Evolutionary conservation across 306 rosid genomes (phyloP), one percentile per base, ranked within the genome.

Genomic region (Prunus padus): DNA sequence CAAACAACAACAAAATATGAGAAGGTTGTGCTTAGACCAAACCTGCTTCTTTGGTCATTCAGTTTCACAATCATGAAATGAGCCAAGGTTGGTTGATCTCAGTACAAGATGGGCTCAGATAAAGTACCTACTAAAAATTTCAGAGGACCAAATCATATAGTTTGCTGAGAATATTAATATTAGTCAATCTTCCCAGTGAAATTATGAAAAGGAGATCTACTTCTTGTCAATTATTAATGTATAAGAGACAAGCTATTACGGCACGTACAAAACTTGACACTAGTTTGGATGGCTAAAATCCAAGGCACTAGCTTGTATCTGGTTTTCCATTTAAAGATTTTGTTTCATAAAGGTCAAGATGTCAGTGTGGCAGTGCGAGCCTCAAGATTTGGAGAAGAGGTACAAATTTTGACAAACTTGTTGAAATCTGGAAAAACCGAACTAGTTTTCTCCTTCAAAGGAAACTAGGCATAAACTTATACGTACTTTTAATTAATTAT

Each of bases 11-110:
- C n/a, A n/a, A n/a, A n/a, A n/a, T n/a, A n/a, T n/a, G n/a, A n/a
- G n/a, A n/a, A n/a, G n/a, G n/a, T n/a, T n/a, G n/a, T n/a, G n/a
- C n/a, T n/a, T n/a, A 45, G 57, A 25, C 25, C 75, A 61, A 59
- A 59, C 69, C 68, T 73, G 67, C 42, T 8, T 45, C 57, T 16
- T 33, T 26, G 69, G 69, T 28, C 26, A 11, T 59, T 73, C 67
- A 57, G 22, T 40, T 59, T 59, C 26, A 25, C 26, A 60, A 20
- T 3, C 15, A 15, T 60, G 74, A 73, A 44, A 57, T 13, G 30
- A 9, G 11, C 42, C 20, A 51, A 51, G 74, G 4, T 50, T 56
- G 4, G 45, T 69, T 28, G 9, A 47, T 49, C 44, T 69, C 61
- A 16, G 61, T 23, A 69, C 59, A n/a, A 8, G 51, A n/a, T 67